phyloP scores from a whole-genome alignment of 257 asterid species.

The Scutellaria galericulata region DNA sequence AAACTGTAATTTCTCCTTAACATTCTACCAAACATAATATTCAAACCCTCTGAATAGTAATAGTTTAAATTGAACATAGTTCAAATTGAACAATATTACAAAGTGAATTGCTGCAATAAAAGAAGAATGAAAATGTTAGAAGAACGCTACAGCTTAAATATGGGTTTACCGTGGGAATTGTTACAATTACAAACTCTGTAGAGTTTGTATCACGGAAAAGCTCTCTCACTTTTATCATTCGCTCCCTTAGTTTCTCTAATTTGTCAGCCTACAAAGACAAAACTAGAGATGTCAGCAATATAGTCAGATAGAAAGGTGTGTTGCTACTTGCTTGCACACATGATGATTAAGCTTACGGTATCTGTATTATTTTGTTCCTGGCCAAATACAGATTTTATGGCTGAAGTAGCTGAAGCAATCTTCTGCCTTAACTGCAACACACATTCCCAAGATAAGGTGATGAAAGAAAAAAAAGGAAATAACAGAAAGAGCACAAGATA shows the following conservation, averaged over 20 bases:
- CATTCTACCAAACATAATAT: conserved; percentile 1
- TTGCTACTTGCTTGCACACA: conserved; percentile 6
- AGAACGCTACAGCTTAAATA: not conserved
- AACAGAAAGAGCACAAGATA: conserved; percentile 3
- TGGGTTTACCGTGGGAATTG: conserved; percentile 94
- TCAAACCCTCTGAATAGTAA: not conserved
- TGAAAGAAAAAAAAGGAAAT: not conserved
- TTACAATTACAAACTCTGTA: conserved; percentile 88
- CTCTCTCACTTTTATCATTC: conserved; percentile 97
- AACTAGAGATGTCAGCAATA: conserved; percentile 29
- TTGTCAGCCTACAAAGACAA: conserved; percentile 68
- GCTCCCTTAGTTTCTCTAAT: conserved; percentile 84
- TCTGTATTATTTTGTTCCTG: conserved; percentile 67
- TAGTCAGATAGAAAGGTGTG: conserved; percentile 25
- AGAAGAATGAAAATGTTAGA: not conserved
- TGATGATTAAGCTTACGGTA: conserved; percentile 60
- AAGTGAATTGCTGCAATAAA: conserved; percentile 13
- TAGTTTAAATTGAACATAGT: not conserved
- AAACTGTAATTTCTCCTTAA: not conserved
- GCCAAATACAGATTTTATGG: conserved; percentile 92
- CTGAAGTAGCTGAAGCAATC: conserved; percentile 91
- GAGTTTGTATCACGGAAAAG: conserved; percentile 88
- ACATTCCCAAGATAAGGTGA: conserved; percentile 30
- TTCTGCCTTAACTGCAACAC: conserved; percentile 81
- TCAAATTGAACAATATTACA: conserved; percentile 1